These are phyloP conservation scores for Venturia asperata DNA, from an alignment of 2,329 filamentous ascomycete species.

Conservation along the genomic window DNA sequence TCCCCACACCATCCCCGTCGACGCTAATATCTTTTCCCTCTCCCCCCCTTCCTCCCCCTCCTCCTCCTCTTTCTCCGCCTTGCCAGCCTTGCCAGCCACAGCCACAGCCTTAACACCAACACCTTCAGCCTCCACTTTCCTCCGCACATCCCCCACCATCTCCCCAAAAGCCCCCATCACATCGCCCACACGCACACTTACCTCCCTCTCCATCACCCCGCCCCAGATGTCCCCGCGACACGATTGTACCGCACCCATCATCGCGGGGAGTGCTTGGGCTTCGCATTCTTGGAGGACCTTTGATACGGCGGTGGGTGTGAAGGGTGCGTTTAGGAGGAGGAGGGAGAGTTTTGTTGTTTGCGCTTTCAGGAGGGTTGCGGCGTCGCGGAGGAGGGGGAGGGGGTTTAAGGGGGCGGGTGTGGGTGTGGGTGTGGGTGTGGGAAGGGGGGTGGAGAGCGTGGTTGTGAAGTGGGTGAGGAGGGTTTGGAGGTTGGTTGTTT, in stretches of 20 bases:
- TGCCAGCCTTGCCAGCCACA: too few species aligned
- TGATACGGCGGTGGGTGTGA: conserved; percentile 68
- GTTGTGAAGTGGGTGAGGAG: conserved; percentile 29
- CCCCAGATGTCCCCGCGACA: conserved; percentile 3
- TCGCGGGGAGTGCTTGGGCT: conserved; percentile 63
- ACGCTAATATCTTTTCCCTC: conserved; percentile 36
- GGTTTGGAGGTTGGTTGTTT: conserved; percentile 17
- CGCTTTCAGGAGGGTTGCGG: conserved; percentile 66
- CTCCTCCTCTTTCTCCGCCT: not conserved
- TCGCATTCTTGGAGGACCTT: conserved; percentile 67
- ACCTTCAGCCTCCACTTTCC: conserved; percentile 16
- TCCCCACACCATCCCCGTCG: conserved; percentile 74
- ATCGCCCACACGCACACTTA: conserved; percentile 54
- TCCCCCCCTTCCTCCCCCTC: not conserved
- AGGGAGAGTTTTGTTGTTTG: conserved; percentile 84
- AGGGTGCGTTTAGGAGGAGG: conserved; percentile 77
- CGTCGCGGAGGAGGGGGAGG: conserved; percentile 63
- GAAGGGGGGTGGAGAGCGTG: conserved; percentile 22
- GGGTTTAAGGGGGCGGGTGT: conserved; percentile 38
- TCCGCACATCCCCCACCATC: conserved; percentile 9
- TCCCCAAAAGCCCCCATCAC: conserved; percentile 13
- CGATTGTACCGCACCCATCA: conserved; percentile 56
- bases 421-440: not conserved
- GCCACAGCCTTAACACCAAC: too few species aligned
- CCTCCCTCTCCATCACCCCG: conserved; percentile 39